These are phyloP conservation scores for Magnaporthiopsis incrustans DNA, from an alignment of 2,329 filamentous ascomycete species.

Conservation along the genomic window DNA sequence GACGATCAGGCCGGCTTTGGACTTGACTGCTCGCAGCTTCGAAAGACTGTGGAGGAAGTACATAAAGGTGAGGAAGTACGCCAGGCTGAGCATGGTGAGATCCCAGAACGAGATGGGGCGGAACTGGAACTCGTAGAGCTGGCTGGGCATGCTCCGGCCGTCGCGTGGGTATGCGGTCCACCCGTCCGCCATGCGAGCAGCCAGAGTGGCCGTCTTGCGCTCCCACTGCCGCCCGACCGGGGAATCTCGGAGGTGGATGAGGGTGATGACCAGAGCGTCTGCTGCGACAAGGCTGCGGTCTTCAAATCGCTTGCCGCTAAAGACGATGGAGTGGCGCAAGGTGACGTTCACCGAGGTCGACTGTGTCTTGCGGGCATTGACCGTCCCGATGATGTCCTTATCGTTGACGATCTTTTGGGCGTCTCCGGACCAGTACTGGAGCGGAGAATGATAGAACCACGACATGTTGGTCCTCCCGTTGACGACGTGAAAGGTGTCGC, in stretches of 20 bases:
- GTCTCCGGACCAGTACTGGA: conserved; percentile 75
- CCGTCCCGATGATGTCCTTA: conserved; percentile 55
- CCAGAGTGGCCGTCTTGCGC: conserved; percentile 44
- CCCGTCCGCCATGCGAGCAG: conserved; percentile 36
- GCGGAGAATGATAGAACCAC: conserved; percentile 76
- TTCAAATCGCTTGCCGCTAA: conserved; percentile 71
- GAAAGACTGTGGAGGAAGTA: conserved; percentile 63
- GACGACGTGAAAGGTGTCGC: conserved; percentile 49
- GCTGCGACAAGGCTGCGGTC: conserved; percentile 60
- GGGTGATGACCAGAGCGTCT: conserved; percentile 70
- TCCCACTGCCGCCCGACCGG: conserved; percentile 60
- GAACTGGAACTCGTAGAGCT: conserved; percentile 72
- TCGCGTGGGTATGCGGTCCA: conserved; percentile 61
- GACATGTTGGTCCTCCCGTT: conserved; percentile 54
- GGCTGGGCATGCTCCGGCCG: conserved; percentile 44
- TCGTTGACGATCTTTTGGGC: conserved; percentile 49
- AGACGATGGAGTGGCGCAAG: conserved; percentile 69
- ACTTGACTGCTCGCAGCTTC: conserved; percentile 67
- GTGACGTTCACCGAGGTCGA: conserved; percentile 66
- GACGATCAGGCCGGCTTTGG: conserved; percentile 61
- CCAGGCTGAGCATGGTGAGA: conserved; percentile 52
- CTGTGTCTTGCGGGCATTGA: conserved; percentile 55
- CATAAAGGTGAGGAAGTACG: conserved; percentile 53
- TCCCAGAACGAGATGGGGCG: conserved; percentile 63
- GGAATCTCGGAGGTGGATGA: conserved; percentile 61